Conservation (phyloP, 2,329 filamentous ascomycete genomes). For the Lecanicillium sp. region DNA sequence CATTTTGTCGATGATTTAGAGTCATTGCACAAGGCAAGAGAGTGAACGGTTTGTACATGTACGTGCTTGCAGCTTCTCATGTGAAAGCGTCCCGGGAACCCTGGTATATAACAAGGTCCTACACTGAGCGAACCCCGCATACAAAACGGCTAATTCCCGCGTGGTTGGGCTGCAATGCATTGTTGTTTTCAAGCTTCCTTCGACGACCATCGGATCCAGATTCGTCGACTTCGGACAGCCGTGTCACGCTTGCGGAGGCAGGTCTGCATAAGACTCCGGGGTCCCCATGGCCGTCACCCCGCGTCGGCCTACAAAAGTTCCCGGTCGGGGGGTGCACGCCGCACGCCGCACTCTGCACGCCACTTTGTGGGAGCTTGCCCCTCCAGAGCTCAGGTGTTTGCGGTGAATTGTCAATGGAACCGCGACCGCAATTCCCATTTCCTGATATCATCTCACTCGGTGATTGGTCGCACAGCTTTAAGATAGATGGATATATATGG, state of each 20-base stretch:
- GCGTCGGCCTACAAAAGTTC: constrained; percentile 11
- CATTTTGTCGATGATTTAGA: background rate
- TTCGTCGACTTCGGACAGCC: background rate
- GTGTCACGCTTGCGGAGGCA: constrained; percentile 1
- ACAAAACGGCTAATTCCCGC: background rate
- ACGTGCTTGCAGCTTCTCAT: background rate
- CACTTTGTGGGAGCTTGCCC: too few relatives aligned
- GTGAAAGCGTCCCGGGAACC: background rate
- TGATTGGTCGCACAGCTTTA: too few relatives aligned
- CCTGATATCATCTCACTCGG: too few relatives aligned
- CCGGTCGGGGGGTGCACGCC: background rate
- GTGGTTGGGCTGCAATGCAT: constrained; percentile 12
- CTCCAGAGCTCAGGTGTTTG: too few relatives aligned
- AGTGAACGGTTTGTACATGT: background rate
- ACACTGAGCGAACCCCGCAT: background rate
- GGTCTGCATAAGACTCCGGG: background rate
- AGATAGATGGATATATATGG: too few relatives aligned
- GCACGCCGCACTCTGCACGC: too few relatives aligned
- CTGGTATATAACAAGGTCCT: background rate
- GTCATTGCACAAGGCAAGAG: background rate
- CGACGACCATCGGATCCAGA: background rate
- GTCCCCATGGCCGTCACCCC: constrained; percentile 1
- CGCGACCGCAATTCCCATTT: too few relatives aligned
- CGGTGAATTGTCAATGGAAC: too few relatives aligned
- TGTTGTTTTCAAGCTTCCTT: constrained; percentile 9